phyloP scores from a whole-genome alignment of 768 basidiomycete genomes.

The Tricholoma hemisulphureum region DNA sequence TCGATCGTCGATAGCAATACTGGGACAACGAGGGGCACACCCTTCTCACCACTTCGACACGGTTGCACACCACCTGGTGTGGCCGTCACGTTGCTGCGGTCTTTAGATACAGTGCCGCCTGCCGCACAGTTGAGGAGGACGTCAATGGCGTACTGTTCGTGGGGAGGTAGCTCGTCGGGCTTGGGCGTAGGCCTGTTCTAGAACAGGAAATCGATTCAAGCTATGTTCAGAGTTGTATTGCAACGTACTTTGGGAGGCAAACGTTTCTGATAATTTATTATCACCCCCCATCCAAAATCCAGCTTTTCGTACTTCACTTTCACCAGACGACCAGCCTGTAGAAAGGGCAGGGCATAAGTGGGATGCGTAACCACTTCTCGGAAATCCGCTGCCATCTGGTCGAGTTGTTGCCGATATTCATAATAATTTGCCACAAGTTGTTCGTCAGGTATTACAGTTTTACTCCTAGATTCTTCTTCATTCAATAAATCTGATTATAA shows the following conservation, averaged over 20 bases:
- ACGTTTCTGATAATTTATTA: conserved; percentile 90
- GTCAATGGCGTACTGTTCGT: conserved; percentile 91
- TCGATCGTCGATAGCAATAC: conserved; percentile 86
- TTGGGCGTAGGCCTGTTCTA: conserved; percentile 68
- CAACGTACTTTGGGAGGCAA: conserved; percentile 68
- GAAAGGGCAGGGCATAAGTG: conserved; percentile 89
- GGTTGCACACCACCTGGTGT: conserved; percentile 75
- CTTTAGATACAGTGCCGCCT: conserved; percentile 60
- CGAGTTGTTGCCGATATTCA: conserved; percentile 88
- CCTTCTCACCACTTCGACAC: conserved; percentile 68
- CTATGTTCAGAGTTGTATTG: background rate
- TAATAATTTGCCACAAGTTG: conserved; percentile 85
- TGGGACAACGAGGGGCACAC: conserved; percentile 82
- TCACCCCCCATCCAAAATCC: conserved; percentile 96
- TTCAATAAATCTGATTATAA: conserved; percentile 72
- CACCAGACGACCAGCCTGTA: conserved; percentile 90
- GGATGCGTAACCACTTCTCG: conserved; percentile 93
- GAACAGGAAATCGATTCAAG: background rate
- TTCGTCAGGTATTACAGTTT: conserved; percentile 81
- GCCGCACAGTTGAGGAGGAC: conserved; percentile 81
- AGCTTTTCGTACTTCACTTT: conserved; percentile 82
- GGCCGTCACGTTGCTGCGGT: conserved; percentile 50
- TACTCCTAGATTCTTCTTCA: conserved; percentile 65
- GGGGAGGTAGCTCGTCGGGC: conserved; percentile 70
- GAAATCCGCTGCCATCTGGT: conserved; percentile 86